These are phyloP conservation scores for Zygosaccharomyces kombuchaensis DNA, from an alignment of 805 yeast species.

Conservation along the genomic window DNA sequence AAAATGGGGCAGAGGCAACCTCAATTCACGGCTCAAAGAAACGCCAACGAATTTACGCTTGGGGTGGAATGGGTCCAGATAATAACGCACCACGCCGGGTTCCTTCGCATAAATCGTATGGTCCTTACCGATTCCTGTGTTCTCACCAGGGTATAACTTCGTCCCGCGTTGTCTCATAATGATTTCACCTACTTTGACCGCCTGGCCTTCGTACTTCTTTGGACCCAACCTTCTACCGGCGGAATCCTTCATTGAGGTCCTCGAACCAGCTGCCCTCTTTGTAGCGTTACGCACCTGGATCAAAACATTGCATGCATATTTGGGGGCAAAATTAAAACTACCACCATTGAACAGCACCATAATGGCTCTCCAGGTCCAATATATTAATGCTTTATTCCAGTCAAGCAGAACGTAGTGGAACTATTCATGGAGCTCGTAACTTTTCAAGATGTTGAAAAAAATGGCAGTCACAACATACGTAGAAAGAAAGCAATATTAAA, in stretches of 20 bases:
- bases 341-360: background rate
- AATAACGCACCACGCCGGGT: slow-evolving; percentile 89
- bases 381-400: background rate
- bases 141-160: slow-evolving; percentile 89
- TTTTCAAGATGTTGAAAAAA: slow-evolving; percentile 1
- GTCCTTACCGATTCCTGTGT: slow-evolving; percentile 84
- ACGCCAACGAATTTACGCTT: slow-evolving; percentile 86
- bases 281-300: slow-evolving; percentile 78
- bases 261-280: slow-evolving; percentile 93
- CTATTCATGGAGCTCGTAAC: background rate
- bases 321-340: slow-evolving; percentile 9
- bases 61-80: slow-evolving; percentile 95
- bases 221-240: slow-evolving; percentile 93
- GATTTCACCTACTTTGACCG: slow-evolving; percentile 78
- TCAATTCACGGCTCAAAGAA: slow-evolving; percentile 58
- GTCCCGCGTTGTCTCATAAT: slow-evolving; percentile 94
- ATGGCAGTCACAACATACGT: background rate
- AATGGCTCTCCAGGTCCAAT: background rate
- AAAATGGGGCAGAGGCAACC: slow-evolving; percentile 85
- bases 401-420: background rate
- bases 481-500: background rate
- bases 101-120: slow-evolving; percentile 88
- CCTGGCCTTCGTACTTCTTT: slow-evolving; percentile 72
- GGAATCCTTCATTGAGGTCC: slow-evolving; percentile 87
- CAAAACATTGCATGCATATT: slow-evolving; percentile 15